Evolutionary conservation across 73 alveolate species (phyloP), one percentile per base, ranked within the genome.

Genomic region (Stentor roeselii): DNA sequence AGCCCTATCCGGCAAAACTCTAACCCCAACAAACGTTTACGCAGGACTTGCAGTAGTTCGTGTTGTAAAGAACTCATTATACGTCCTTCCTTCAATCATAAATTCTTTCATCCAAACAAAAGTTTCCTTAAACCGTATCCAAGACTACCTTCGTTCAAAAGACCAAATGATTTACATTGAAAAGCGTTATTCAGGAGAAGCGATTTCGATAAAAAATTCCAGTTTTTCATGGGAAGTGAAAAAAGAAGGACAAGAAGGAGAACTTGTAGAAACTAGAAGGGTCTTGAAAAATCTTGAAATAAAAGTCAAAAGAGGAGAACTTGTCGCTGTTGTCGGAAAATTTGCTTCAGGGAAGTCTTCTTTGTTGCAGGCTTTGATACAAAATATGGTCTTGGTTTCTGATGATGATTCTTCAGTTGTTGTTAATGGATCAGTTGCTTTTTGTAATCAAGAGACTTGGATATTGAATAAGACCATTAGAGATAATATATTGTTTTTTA

Each of bases 321-420:
- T 95, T 58, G 90, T 95, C 15, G 95, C 96, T 31, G 84, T 96
- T 75, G 87, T 95, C 3, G 99, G 99, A 1, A 95, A 95, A 78
- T 97, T 96, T 3, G 99, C 98, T 2, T 88, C 98, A 59, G 99
- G 99, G 0, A 96, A 96, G 85, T 84, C 96, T 59, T 90, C 97
- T 14, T 84, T 95, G 21, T 42, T 94, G 39, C 82, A 87, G 59
- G 88, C 97, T 4, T 75, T 94, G n/a, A 30, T 85, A 15, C 90
- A 90, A 60, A 87, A 88, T 21, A 88, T 59, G 86, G 15, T 36
- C 76, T 39, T 36, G 77, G 31, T 82, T 36, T 32, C 38, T 75
- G 3, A 42, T 6, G 38, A 74, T 40, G 40, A 88, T 42, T 83
- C 87, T 50, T 89, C 87, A 36, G 42, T 89, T 3, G 35, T 36